Evolutionary conservation across 768 basidiomycete genomes (phyloP), one percentile per base, ranked within the genome.

Genomic region (Lentinula sp.): DNA sequence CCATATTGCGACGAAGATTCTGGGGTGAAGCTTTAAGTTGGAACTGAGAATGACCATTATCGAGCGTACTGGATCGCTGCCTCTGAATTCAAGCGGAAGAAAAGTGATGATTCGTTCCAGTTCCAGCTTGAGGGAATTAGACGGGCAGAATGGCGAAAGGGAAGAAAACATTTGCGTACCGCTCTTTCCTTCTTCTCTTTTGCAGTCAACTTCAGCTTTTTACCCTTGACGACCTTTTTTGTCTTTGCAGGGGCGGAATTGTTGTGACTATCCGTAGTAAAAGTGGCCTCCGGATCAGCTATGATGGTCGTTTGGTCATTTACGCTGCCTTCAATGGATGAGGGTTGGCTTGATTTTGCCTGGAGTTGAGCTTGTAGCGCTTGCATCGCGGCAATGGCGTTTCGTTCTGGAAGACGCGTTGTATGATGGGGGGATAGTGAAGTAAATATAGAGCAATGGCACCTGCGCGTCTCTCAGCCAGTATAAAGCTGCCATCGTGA

Each of bases 61-160:
- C 7, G 13, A 15, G 36, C 89, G 59, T 68, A 92, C 93, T 2
- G 90, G 88, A 73, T 96, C 92, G 65, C 79, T 88, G 8, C 95
- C 95, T 23, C 95, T 83, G 70, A 94, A 98, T 72, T 96, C 95
- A 12, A 98, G 79, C 0, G 95, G 95, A 41, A 96, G 77, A 58
- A 82, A 84, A 28, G 86, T 81, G 15, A 95, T 80, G 15, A 91
- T 81, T 61, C 83, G 84, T 63, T 94, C 92, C 36, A 88, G 75
- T 55, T 81, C 81, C 63, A 87, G 69, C 83, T 87, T 23, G 28
- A n/a, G 28, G 59, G 57, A 48, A 20, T 41, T 37, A 42, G 23
- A 39, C 50, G 49, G 55, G 32, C 37, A 6, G 39, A 18, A 50
- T 9, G 10, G 23, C 4, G n/a, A 5, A 48, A 49, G 32, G 48